Conservation (phyloP, 371 early-diverging fungal species). For the Mucor plumbeus region DNA sequence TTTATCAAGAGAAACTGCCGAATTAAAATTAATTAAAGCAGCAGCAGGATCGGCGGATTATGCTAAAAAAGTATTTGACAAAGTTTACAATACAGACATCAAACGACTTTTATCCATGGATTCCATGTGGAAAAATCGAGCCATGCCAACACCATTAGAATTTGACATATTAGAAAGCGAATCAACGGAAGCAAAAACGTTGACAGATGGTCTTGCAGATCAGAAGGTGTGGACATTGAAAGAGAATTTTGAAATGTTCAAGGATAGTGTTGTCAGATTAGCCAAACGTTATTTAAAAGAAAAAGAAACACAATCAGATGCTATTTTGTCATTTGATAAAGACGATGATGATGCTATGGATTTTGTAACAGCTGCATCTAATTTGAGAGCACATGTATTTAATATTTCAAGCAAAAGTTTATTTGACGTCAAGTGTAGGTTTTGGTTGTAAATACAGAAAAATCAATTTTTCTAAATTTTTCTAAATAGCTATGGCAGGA, state of each 20-base stretch:
- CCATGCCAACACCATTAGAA: constrained; percentile 72
- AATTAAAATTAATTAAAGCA: constrained; percentile 67
- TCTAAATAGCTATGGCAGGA: constrained; percentile 88
- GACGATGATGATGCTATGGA: constrained; percentile 89
- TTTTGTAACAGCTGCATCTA: constrained; percentile 93
- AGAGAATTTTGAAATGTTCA: constrained; percentile 61
- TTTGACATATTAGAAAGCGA: constrained; percentile 49
- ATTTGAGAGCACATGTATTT: constrained; percentile 85
- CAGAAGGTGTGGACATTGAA: constrained; percentile 73
- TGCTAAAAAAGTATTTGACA: constrained; percentile 78
- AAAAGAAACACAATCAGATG: constrained; percentile 49
- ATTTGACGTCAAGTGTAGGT: constrained; percentile 88
- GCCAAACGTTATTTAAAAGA: constrained; percentile 47
- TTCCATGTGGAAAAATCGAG: constrained; percentile 90
- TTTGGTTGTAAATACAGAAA: not conserved
- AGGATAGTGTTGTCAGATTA: constrained; percentile 53
- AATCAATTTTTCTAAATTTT: not conserved
- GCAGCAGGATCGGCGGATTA: constrained; percentile 68
- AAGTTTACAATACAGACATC: constrained; percentile 87
- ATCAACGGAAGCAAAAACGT: not conserved
- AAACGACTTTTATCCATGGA: constrained; percentile 77
- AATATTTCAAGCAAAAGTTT: constrained; percentile 78
- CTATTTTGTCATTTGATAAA: constrained; percentile 84
- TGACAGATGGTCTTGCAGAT: constrained; percentile 50
- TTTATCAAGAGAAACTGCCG: constrained; percentile 73